Percentiles rank a stretch among this genome's conserved stretches.
Conservation (phyloP, 352 stramenopile genomes). For the Phytophthora pini region DNA sequence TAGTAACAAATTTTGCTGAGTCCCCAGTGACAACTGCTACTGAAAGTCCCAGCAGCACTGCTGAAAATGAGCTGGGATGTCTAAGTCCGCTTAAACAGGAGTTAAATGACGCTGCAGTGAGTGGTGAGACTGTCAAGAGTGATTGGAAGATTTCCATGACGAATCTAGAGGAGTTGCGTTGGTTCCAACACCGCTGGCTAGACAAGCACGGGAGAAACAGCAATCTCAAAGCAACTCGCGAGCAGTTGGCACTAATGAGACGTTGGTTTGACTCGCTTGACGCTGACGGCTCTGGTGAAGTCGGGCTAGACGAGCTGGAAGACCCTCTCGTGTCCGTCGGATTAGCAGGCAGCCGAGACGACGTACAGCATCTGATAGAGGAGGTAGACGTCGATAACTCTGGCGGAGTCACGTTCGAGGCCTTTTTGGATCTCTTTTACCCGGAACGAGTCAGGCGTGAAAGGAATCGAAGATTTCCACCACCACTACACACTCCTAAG, state of each 20-base stretch:
- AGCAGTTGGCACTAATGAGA: slow-evolving; percentile 73
- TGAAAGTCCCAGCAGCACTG: not conserved
- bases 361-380: slow-evolving; percentile 80
- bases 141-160: slow-evolving; percentile 19
- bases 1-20: not conserved
- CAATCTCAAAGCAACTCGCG: slow-evolving; percentile 67
- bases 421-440: slow-evolving; percentile 79
- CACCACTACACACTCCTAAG: slow-evolving; percentile 58
- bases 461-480: slow-evolving; percentile 18
- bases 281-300: slow-evolving; percentile 76
- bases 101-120: slow-evolving; percentile 1
- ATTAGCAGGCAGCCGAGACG: slow-evolving; percentile 70
- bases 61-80: not conserved
- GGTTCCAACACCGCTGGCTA: slow-evolving; percentile 81
- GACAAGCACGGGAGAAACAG: slow-evolving; percentile 77
- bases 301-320: slow-evolving; percentile 85
- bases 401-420: slow-evolving; percentile 74
- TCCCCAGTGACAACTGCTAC: not conserved
- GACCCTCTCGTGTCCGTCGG: slow-evolving; percentile 90
- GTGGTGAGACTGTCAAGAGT: not conserved
- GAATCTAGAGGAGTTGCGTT: slow-evolving; percentile 74
- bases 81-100: not conserved
- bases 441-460: slow-evolving; percentile 56
- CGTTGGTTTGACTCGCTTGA: slow-evolving; percentile 92
- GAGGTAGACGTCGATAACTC: slow-evolving; percentile 69